Conservation (phyloP, 2,329 filamentous ascomycete species). For the Sarocladium brachiariae region DNA sequence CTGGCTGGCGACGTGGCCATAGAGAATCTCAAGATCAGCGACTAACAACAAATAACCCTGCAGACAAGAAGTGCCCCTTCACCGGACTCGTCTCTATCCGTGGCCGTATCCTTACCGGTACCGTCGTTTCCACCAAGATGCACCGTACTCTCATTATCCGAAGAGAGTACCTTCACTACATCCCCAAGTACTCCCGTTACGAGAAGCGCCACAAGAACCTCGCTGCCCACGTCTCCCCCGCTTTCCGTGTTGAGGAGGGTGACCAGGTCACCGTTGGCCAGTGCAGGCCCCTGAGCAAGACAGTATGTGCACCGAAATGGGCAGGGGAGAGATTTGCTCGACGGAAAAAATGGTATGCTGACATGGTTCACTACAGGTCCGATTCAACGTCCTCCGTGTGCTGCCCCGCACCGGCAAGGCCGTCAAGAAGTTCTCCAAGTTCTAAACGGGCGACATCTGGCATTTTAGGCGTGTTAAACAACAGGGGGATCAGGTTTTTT, state of each 20-base stretch:
- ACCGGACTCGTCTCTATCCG: conserved; percentile 98
- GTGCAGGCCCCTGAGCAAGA: conserved; percentile 99
- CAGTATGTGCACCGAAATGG: conserved; percentile 59
- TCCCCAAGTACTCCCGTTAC: conserved; percentile 99
- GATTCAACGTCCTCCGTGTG: conserved; percentile 99
- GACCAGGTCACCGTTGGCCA: conserved; percentile 99
- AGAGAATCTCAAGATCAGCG: not conserved
- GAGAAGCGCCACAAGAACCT: conserved; percentile 99
- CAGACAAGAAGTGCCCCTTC: conserved; percentile 99
- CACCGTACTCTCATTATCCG: conserved; percentile 99
- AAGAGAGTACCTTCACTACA: conserved; percentile 99
- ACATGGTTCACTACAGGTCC: conserved; percentile 54
- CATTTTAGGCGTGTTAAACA: conserved; percentile 51
- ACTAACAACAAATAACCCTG: conserved; percentile 21
- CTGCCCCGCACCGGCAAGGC: conserved; percentile 94
- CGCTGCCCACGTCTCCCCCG: conserved; percentile 95
- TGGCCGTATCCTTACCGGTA: conserved; percentile 99
- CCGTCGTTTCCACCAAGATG: conserved; percentile 99
- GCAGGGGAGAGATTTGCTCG: not conserved
- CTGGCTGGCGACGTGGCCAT: not conserved
- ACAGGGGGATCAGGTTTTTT: conserved; percentile 27
- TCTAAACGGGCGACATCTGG: conserved; percentile 60
- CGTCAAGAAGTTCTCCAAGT: conserved; percentile 98
- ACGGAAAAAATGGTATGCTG: not conserved
- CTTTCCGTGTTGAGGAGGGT: conserved; percentile 99